Conservation (phyloP, 371 early-diverging fungal species). For the Mortierella sp. region DNA sequence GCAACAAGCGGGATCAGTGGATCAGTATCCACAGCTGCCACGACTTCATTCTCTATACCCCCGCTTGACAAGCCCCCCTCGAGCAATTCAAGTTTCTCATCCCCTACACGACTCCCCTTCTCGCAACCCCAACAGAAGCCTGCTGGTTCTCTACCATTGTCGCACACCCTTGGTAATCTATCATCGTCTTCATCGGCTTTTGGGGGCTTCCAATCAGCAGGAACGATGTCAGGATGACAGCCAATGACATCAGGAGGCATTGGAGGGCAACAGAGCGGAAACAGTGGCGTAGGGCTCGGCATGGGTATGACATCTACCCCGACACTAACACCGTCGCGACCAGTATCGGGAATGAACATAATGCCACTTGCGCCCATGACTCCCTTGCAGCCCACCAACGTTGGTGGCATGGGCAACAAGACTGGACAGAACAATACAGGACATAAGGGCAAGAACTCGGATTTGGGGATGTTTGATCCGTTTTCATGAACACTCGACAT, state of each 20-base stretch:
- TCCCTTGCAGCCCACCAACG: slow-evolving; percentile 38
- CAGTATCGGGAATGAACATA: slow-evolving; percentile 30
- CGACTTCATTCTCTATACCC: slow-evolving; percentile 53
- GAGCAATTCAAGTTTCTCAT: slow-evolving; percentile 14
- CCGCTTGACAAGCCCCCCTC: slow-evolving; percentile 38
- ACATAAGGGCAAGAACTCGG: slow-evolving; percentile 50
- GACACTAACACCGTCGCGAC: slow-evolving; percentile 21
- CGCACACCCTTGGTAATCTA: slow-evolving; percentile 49
- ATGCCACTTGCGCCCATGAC: slow-evolving; percentile 34
- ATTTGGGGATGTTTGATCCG: slow-evolving; percentile 53
- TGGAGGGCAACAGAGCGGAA: slow-evolving; percentile 36
- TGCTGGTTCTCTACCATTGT: slow-evolving; percentile 39
- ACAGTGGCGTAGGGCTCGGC: slow-evolving; percentile 17
- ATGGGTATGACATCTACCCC: slow-evolving; percentile 31
- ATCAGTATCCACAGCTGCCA: slow-evolving; percentile 23
- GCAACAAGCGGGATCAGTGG: slow-evolving; percentile 2
- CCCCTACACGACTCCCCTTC: slow-evolving; percentile 29
- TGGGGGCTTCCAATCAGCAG: slow-evolving; percentile 50
- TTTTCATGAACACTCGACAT: slow-evolving; percentile 24
- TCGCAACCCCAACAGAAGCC: slow-evolving; percentile 53
- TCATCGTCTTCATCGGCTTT: slow-evolving; percentile 45
- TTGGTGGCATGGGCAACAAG: slow-evolving; percentile 9
- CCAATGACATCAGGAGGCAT: slow-evolving; percentile 19
- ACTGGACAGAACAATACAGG: slow-evolving; percentile 12
- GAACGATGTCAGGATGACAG: slow-evolving; percentile 12